Evolutionary conservation across 1,284 basidiomycete species (phyloP).

Genomic region (Rhodotorula mucilaginosa): DNA sequence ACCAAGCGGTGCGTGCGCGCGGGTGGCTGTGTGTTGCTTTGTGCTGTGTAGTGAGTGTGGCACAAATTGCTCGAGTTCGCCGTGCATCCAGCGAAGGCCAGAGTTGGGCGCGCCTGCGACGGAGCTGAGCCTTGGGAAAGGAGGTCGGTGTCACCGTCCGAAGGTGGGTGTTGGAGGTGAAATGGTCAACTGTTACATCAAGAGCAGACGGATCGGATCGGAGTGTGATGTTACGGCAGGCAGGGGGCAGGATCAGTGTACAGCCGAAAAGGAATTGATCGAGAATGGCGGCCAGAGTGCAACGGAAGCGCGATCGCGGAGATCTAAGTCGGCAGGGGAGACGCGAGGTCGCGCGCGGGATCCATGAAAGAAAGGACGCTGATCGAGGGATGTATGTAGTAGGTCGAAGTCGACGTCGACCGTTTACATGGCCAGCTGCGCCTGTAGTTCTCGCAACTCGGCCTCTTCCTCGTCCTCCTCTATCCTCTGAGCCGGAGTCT

Average conservation of each 20-base stretch:
- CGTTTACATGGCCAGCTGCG: conserved; percentile 75
- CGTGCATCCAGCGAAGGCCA: too few relatives aligned
- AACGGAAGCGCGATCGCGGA: too few relatives aligned
- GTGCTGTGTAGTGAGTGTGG: too few relatives aligned
- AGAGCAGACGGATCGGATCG: too few relatives aligned
- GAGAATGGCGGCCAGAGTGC: too few relatives aligned
- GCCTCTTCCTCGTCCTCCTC: conserved; percentile 91
- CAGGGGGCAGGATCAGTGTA: background rate
- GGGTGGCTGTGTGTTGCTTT: background rate
- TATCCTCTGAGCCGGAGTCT: conserved; percentile 54
- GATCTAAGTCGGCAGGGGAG: background rate
- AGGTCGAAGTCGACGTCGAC: background rate
- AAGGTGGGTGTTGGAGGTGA: background rate
- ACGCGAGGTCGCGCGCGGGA: background rate
- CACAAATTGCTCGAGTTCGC: background rate
- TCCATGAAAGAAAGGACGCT: too few relatives aligned
- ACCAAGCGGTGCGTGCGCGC: background rate
- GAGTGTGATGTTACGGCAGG: background rate
- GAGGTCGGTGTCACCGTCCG: too few relatives aligned
- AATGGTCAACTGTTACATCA: background rate
- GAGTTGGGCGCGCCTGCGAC: too few relatives aligned
- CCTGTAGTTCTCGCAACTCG: conserved; percentile 87
- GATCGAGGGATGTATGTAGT: too few relatives aligned
- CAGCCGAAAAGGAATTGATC: background rate
- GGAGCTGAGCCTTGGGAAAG: too few relatives aligned